phyloP scores from a whole-genome alignment of 345 rosid species.

The Anacardium occidentale region DNA sequence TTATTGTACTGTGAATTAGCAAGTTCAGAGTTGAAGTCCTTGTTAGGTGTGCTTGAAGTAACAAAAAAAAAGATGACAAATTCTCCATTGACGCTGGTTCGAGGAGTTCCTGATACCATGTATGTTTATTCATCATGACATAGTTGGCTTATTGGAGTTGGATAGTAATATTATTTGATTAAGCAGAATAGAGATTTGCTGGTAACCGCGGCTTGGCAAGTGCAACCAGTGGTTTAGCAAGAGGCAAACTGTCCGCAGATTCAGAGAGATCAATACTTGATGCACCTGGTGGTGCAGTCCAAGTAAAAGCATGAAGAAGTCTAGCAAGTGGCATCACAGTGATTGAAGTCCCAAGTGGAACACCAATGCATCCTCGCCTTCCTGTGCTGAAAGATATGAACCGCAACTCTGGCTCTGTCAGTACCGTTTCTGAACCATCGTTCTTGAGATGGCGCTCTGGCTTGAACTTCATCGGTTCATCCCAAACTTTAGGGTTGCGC shows the following conservation, averaged over 20 bases:
- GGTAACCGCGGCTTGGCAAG: slow-evolving; percentile 40
- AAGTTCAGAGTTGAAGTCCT: too few species aligned
- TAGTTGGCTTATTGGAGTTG: too few species aligned
- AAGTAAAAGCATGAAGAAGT: slow-evolving; percentile 47
- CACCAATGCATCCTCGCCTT: slow-evolving; percentile 41
- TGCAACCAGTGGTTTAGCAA: slow-evolving; percentile 33
- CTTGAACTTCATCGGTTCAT: slow-evolving; percentile 36
- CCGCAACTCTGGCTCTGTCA: slow-evolving; percentile 34
- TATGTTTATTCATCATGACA: neutral
- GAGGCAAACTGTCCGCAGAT: slow-evolving; percentile 11
- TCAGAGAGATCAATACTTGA: slow-evolving; percentile 25
- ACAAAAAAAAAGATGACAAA: too few species aligned
- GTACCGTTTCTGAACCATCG: slow-evolving; percentile 15
- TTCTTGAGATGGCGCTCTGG: slow-evolving; percentile 47
- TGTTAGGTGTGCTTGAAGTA: too few species aligned
- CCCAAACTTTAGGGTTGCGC: slow-evolving; percentile 49
- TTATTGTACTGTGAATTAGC: too few species aligned
- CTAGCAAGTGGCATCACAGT: slow-evolving; percentile 50
- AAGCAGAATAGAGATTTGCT: slow-evolving; percentile 24
- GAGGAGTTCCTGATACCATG: too few species aligned
- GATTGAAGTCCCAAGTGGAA: slow-evolving; percentile 42
- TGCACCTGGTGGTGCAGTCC: slow-evolving; percentile 27
- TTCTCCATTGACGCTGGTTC: too few species aligned
- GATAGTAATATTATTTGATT: too few species aligned
- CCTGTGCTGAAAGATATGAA: slow-evolving; percentile 50